These are phyloP conservation scores for Thelonectria blattea DNA, from an alignment of 2,329 filamentous ascomycete species.

Conservation along the genomic window DNA sequence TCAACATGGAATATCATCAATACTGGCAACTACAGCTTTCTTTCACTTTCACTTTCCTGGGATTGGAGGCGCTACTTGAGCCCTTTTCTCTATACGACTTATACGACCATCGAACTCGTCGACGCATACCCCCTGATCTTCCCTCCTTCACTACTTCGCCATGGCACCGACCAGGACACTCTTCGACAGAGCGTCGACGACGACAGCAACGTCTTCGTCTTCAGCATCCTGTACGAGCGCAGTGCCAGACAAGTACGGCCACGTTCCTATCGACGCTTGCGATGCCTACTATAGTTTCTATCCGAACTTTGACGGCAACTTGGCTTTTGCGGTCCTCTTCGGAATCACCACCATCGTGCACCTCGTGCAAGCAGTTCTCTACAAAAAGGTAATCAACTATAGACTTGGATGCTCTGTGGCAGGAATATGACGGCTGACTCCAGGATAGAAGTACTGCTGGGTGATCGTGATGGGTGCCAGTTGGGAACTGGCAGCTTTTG, in stretches of 20 bases:
- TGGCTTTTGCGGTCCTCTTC: conserved; percentile 42
- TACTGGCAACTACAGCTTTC: not conserved
- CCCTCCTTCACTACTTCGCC: conserved; percentile 7
- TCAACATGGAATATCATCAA: conserved; percentile 1
- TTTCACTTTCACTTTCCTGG: not conserved
- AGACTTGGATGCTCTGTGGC: not conserved
- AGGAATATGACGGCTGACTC: not conserved
- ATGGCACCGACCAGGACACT: conserved; percentile 33
- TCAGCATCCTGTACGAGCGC: conserved; percentile 44
- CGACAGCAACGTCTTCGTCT: conserved; percentile 42
- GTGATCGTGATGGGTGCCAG: conserved; percentile 47
- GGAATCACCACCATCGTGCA: conserved; percentile 39
- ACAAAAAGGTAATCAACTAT: conserved; percentile 39
- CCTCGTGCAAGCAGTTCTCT: conserved; percentile 38
- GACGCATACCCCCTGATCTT: not conserved
- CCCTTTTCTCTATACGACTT: not conserved
- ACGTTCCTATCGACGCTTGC: conserved; percentile 41
- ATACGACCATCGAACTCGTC: not conserved
- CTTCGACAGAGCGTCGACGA: conserved; percentile 15
- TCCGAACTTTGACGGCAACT: conserved; percentile 43
- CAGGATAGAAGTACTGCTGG: conserved; percentile 44
- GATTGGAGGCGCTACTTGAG: not conserved
- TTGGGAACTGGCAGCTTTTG: conserved; percentile 50
- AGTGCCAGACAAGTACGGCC: conserved; percentile 41
- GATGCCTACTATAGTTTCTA: conserved; percentile 43